phyloP scores from a whole-genome alignment of 2,329 filamentous ascomycete genomes.

The Neocatenulostroma microsporum region DNA sequence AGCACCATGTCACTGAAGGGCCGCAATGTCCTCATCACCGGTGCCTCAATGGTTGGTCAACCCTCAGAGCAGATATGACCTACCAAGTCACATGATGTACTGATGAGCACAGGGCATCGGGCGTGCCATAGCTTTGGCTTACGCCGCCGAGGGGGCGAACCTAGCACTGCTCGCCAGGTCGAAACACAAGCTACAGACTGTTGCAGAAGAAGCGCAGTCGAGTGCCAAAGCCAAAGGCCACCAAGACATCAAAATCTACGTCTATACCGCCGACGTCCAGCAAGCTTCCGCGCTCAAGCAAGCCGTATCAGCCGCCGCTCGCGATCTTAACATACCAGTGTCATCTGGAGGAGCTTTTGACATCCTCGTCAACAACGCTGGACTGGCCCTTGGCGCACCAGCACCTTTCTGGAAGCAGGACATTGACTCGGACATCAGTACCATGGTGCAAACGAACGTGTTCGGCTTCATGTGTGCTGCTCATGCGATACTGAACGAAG shows the following conservation, averaged over 20 bases:
- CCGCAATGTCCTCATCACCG: constrained; percentile 16
- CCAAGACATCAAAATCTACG: constrained; percentile 17
- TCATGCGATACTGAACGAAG: constrained; percentile 38
- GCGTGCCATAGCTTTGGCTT: constrained; percentile 34
- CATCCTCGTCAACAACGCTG: constrained; percentile 43
- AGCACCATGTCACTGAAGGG: constrained; percentile 13
- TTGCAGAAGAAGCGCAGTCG: constrained; percentile 15
- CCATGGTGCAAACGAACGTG: constrained; percentile 44
- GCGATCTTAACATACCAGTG: constrained; percentile 17
- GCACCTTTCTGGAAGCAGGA: constrained; percentile 35
- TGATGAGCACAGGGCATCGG: constrained; percentile 35
- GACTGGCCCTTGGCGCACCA: constrained; percentile 42
- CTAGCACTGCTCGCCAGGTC: constrained; percentile 39
- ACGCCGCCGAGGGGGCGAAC: constrained; percentile 35
- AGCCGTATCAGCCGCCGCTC: constrained; percentile 26
- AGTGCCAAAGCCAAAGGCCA: constrained; percentile 1
- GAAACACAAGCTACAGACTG: constrained; percentile 20
- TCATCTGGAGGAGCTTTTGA: constrained; percentile 30
- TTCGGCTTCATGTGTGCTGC: constrained; percentile 42
- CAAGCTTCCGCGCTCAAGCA: constrained; percentile 27
- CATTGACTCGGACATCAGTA: constrained; percentile 33
- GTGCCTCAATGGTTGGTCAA: constrained; percentile 14
- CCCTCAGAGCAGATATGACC: neutral
- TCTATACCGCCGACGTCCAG: constrained; percentile 27
- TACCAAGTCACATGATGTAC: constrained; percentile 1